A percentile compares a stretch with the other conserved stretches of the same genome.
phyloP scores from a whole-genome alignment of 2,329 filamentous ascomycete species.

The Diaporthe velutina region DNA sequence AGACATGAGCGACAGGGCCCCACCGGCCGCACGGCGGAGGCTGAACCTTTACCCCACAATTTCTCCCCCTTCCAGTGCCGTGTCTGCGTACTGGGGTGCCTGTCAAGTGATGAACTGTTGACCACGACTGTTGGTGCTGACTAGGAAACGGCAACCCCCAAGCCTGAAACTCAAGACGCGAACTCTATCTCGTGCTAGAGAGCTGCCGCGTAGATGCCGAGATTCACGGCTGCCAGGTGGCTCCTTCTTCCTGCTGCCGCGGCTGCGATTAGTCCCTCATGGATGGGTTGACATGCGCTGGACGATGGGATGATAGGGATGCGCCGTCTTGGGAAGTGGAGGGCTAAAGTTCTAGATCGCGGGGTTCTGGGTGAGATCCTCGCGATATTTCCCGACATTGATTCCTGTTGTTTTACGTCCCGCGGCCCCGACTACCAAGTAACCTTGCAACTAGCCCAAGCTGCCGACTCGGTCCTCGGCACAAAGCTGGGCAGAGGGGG shows the following conservation, averaged over 20 bases:
- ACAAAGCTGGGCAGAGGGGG: slow-evolving; percentile 2
- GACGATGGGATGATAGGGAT: not conserved
- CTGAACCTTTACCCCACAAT: slow-evolving; percentile 24
- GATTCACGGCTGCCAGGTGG: not conserved
- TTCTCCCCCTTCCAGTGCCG: slow-evolving; percentile 8
- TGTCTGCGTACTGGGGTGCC: not conserved
- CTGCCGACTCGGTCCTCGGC: slow-evolving; percentile 20
- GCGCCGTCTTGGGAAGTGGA: not conserved
- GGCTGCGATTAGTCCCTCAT: not conserved
- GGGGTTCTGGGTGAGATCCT: not conserved
- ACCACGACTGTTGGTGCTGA: not conserved
- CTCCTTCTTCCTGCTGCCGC: too few relatives aligned
- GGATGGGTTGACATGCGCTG: not conserved
- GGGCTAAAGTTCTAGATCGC: not conserved
- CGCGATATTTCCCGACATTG: slow-evolving; percentile 19
- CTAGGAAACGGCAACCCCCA: not conserved
- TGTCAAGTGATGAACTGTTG: slow-evolving; percentile 25
- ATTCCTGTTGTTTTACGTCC: not conserved
- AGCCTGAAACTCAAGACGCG: slow-evolving; percentile 1
- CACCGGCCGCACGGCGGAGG: slow-evolving; percentile 6
- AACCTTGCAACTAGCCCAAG: not conserved
- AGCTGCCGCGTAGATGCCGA: slow-evolving; percentile 1
- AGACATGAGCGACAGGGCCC: not conserved
- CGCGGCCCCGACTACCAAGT: too few relatives aligned
- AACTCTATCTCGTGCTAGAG: slow-evolving; percentile 2